Evolutionary conservation across 257 asterid species (phyloP).

Genomic region (Ilex aquifolium): DNA sequence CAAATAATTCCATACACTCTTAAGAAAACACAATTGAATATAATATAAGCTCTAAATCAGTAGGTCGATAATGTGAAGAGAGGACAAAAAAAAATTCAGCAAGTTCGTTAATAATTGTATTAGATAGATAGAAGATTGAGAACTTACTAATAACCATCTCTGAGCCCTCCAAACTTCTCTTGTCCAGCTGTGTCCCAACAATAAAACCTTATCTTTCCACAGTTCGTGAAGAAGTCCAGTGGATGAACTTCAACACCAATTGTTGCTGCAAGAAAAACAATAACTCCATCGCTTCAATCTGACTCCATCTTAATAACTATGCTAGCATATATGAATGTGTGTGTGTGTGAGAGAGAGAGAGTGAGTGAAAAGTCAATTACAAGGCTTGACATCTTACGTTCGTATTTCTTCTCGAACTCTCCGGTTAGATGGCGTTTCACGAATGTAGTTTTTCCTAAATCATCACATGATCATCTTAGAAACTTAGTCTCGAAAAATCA

Average conservation of each 20-base stretch:
- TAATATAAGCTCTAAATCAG: too few relatives aligned
- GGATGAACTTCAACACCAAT: slow-evolving; percentile 33
- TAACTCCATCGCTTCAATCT: neutral
- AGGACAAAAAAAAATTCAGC: too few relatives aligned
- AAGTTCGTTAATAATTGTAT: too few relatives aligned
- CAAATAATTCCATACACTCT: too few relatives aligned
- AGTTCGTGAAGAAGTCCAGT: slow-evolving; percentile 25
- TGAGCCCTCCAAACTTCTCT: slow-evolving; percentile 30
- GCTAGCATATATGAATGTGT: neutral
- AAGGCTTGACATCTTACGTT: slow-evolving; percentile 8
- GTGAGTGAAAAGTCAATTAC: neutral
- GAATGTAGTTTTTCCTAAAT: slow-evolving; percentile 29
- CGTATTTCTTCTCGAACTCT: slow-evolving; percentile 27
- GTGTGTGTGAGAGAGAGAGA: too few relatives aligned
- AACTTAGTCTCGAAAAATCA: neutral
- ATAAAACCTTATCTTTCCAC: slow-evolving; percentile 16
- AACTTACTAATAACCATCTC: slow-evolving; percentile 26
- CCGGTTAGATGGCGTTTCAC: slow-evolving; percentile 22
- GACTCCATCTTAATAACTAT: neutral
- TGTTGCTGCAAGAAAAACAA: slow-evolving; percentile 9
- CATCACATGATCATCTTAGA: neutral
- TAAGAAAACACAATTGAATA: too few relatives aligned
- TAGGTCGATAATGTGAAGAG: too few relatives aligned
- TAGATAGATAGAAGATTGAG: too few relatives aligned
- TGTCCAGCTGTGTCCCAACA: slow-evolving; percentile 33